These are phyloP conservation scores for Arabis alpina DNA, from an alignment of 345 rosid species.

Conservation along the genomic window DNA sequence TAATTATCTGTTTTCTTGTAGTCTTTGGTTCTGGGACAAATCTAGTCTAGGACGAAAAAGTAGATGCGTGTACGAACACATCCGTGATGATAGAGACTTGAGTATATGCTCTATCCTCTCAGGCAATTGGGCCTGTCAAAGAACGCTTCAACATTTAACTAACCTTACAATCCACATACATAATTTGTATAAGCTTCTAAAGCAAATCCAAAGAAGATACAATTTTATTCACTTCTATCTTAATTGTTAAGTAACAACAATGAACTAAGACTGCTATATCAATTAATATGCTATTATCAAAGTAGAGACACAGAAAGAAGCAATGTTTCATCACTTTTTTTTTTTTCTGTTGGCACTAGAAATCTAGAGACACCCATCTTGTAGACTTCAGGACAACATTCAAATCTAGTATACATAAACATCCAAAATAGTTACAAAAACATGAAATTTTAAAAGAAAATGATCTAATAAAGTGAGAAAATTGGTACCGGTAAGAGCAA, in stretches of 20 bases:
- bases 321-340: not conserved
- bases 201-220: no score
- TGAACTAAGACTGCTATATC: no score
- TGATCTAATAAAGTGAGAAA: not conserved
- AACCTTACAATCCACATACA: slow-evolving; percentile 68
- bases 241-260: no score
- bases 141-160: slow-evolving; percentile 76
- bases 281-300: no score
- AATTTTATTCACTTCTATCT: no score
- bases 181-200: slow-evolving; percentile 57
- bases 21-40: slow-evolving; percentile 52
- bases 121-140: slow-evolving; percentile 94
- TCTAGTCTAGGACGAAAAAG: no score
- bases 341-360: no score
- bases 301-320: not conserved
- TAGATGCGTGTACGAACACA: no score
- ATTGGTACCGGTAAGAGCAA: slow-evolving; percentile 74
- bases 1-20: no score
- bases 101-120: no score
- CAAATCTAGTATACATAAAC: slow-evolving; percentile 1
- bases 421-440: not conserved
- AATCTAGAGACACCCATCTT: slow-evolving; percentile 17
- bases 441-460: slow-evolving; percentile 31
- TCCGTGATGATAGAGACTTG: no score
- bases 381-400: not conserved